Evolutionary conservation across 129 eudicot species (phyloP).

Genomic region (Calendula officinalis): DNA sequence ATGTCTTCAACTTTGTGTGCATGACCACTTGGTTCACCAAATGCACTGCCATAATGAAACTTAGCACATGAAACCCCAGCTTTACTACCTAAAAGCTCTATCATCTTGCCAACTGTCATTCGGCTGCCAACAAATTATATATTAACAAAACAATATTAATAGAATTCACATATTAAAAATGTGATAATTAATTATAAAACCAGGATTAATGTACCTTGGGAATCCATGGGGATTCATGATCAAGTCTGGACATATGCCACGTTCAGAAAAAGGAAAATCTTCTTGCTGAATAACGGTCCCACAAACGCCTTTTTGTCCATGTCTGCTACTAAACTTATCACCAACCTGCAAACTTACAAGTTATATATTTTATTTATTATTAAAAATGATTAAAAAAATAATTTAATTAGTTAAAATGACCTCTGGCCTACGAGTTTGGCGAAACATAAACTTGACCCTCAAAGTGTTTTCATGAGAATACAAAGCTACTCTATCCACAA

Average conservation of each 20-base stretch:
- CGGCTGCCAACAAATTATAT: slow-evolving; percentile 49
- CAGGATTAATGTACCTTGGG: slow-evolving; percentile 56
- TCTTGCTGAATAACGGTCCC: slow-evolving; percentile 94
- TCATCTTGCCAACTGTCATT: slow-evolving; percentile 99
- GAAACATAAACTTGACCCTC: slow-evolving; percentile 69
- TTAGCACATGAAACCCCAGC: slow-evolving; percentile 98
- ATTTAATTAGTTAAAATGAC: slow-evolving; percentile 26
- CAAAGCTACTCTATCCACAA: slow-evolving; percentile 82
- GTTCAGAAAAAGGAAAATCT: slow-evolving; percentile 95
- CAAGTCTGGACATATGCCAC: slow-evolving; percentile 97
- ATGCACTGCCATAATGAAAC: slow-evolving; percentile 96
- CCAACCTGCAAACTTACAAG: slow-evolving; percentile 51
- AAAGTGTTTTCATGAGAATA: slow-evolving; percentile 53
- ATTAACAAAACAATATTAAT: not conserved
- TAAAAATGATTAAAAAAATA: too few relatives aligned
- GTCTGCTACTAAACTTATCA: slow-evolving; percentile 95
- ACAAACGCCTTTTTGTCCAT: slow-evolving; percentile 99
- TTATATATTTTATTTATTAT: too few relatives aligned
- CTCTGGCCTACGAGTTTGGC: slow-evolving; percentile 98
- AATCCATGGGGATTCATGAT: slow-evolving; percentile 99
- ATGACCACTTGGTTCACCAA: slow-evolving; percentile 98
- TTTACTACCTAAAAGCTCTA: slow-evolving; percentile 96
- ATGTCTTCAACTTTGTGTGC: slow-evolving; percentile 88
- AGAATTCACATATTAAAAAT: not conserved
- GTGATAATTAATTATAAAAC: too few relatives aligned